Percentiles rank a stretch among this genome's conserved stretches.
These are phyloP conservation scores for Alternaria incomplexa DNA, from an alignment of 2,329 filamentous ascomycete genomes.

Conservation along the genomic window DNA sequence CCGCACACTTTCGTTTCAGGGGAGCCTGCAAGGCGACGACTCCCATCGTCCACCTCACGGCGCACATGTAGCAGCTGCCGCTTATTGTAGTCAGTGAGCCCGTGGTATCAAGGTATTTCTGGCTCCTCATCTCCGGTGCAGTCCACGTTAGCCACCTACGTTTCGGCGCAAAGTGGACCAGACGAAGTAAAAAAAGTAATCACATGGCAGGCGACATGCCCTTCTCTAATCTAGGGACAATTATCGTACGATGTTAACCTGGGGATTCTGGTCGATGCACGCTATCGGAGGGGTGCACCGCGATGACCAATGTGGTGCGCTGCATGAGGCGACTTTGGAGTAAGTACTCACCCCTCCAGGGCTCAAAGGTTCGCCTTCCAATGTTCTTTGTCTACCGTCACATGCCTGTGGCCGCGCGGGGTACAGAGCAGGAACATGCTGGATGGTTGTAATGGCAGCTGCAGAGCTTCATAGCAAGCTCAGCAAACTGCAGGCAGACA, in stretches of 20 bases:
- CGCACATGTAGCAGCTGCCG: slow-evolving; percentile 19
- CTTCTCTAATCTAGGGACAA: not conserved
- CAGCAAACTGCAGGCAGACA: not conserved
- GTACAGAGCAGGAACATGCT: not conserved
- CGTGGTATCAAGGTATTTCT: slow-evolving; percentile 7
- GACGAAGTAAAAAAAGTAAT: not conserved
- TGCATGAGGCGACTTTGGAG: not conserved
- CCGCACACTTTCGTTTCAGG: slow-evolving; percentile 36
- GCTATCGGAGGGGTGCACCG: not conserved
- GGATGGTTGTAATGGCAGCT: not conserved
- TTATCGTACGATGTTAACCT: not conserved
- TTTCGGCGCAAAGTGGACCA: not conserved
- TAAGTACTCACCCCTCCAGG: not conserved
- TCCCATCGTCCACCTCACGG: slow-evolving; percentile 10
- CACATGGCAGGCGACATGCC: not conserved
- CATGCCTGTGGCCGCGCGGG: not conserved
- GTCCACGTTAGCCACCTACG: not conserved
- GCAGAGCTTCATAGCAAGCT: not conserved
- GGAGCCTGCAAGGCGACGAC: slow-evolving; percentile 16
- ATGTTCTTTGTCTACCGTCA: not conserved
- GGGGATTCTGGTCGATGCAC: not conserved
- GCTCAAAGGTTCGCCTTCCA: not conserved
- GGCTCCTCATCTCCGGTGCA: slow-evolving; percentile 2
- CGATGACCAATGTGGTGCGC: not conserved
- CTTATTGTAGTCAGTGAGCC: slow-evolving; percentile 13